Conservation (phyloP, 2,329 filamentous ascomycete species). For the Calonectria ilicicola region DNA sequence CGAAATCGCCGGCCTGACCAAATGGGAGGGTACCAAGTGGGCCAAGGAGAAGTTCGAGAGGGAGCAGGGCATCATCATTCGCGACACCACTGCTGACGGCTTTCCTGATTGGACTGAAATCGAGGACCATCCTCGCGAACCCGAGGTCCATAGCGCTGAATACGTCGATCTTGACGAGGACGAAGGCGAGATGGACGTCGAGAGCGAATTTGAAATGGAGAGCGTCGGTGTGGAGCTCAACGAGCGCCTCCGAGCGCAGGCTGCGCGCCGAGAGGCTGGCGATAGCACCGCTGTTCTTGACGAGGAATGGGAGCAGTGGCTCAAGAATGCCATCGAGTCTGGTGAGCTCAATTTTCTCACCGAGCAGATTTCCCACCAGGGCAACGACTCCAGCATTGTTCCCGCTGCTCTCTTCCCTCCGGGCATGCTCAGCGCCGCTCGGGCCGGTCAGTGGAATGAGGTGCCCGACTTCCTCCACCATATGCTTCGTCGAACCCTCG, state of each 20-base stretch:
- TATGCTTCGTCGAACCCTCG: constrained; percentile 62
- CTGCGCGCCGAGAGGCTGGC: constrained; percentile 72
- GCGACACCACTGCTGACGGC: constrained; percentile 78
- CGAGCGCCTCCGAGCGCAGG: constrained; percentile 73
- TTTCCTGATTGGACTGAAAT: constrained; percentile 68
- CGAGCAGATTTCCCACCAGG: constrained; percentile 51
- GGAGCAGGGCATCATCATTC: constrained; percentile 77
- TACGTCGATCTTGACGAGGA: constrained; percentile 43
- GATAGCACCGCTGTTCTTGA: constrained; percentile 71
- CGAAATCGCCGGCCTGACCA: constrained; percentile 79
- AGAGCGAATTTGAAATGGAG: constrained; percentile 62
- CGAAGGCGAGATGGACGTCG: constrained; percentile 57
- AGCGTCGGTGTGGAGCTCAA: constrained; percentile 74
- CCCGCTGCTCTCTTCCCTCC: constrained; percentile 59
- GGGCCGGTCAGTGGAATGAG: constrained; percentile 67
- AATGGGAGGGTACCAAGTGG: constrained; percentile 88
- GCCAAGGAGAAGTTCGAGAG: constrained; percentile 83
- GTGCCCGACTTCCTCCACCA: constrained; percentile 68
- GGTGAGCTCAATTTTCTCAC: constrained; percentile 65
- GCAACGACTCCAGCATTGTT: constrained; percentile 39
- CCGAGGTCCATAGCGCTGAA: constrained; percentile 29
- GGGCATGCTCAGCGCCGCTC: constrained; percentile 66
- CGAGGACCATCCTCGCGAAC: constrained; percentile 30
- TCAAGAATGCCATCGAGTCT: constrained; percentile 76
- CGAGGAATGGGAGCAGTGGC: constrained; percentile 80